Percentiles rank a stretch among this genome's conserved stretches.
Conservation (phyloP, 139 green algal species). For the Penium margaritaceum region DNA sequence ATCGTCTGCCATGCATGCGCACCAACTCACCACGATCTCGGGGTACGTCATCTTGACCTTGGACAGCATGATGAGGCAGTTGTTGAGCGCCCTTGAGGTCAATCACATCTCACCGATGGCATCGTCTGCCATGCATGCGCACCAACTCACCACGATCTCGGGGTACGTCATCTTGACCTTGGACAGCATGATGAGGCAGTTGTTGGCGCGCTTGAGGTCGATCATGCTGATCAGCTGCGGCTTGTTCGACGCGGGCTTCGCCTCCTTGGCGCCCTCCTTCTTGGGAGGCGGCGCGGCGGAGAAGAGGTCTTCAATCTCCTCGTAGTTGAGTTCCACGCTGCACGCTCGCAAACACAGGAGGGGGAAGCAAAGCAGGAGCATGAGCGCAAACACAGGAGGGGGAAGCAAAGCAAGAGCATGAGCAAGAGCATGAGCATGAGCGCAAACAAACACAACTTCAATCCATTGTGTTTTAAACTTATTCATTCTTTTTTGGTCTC, state of each 20-base stretch:
- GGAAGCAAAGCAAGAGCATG: too few relatives aligned
- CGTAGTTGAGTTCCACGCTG: slow-evolving; percentile 1
- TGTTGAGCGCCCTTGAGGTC: slow-evolving; percentile 45
- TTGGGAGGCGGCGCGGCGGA: slow-evolving; percentile 31
- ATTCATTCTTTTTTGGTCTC: too few relatives aligned
- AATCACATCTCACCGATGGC: too few relatives aligned
- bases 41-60: slow-evolving; percentile 32
- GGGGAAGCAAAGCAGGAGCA: too few relatives aligned
- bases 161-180: slow-evolving; percentile 33
- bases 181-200: slow-evolving; percentile 40
- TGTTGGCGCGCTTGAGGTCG: slow-evolving; percentile 44
- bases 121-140: too few relatives aligned
- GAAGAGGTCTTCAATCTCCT: slow-evolving; percentile 41
- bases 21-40: slow-evolving; percentile 19
- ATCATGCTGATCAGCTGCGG: slow-evolving; percentile 13
- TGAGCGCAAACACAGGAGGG: too few relatives aligned
- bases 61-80: slow-evolving; percentile 45
- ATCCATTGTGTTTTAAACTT: too few relatives aligned
- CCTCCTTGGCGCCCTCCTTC: slow-evolving; percentile 9
- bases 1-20: too few relatives aligned
- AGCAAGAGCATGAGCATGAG: too few relatives aligned
- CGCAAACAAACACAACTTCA: too few relatives aligned
- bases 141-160: slow-evolving; percentile 6
- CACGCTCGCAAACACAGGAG: too few relatives aligned
- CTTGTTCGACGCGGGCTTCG: slow-evolving; percentile 16